These are phyloP conservation scores for Candida gorgasii DNA, from an alignment of 805 yeast species.

Conservation along the genomic window DNA sequence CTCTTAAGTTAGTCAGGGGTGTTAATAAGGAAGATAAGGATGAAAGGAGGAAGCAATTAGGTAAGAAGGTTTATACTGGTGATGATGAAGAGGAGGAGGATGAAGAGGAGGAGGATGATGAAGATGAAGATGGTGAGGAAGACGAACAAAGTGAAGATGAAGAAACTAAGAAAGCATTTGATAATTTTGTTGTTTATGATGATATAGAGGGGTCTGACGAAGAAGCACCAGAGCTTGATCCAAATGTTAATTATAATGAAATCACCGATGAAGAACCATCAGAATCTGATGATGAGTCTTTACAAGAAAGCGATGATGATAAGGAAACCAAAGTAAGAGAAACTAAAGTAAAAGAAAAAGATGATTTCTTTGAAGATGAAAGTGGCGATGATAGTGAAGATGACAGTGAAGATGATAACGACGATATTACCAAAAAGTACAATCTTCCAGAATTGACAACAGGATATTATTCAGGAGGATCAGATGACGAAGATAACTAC, in stretches of 20 bases:
- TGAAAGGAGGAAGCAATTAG: slow-evolving; percentile 19
- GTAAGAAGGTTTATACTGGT: slow-evolving; percentile 13
- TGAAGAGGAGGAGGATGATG: slow-evolving; percentile 20
- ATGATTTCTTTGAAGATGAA: slow-evolving; percentile 38
- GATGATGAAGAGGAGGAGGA: slow-evolving; percentile 20
- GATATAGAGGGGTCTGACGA: slow-evolving; percentile 41
- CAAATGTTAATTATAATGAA: slow-evolving; percentile 51
- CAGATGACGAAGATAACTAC: slow-evolving; percentile 58
- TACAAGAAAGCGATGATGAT: no score
- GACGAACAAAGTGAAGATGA: slow-evolving; percentile 22
- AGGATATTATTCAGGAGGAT: slow-evolving; percentile 86
- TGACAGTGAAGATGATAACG: slow-evolving; percentile 13
- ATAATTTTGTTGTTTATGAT: slow-evolving; percentile 38
- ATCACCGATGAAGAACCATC: slow-evolving; percentile 68
- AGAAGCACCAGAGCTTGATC: slow-evolving; percentile 31
- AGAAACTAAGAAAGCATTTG: slow-evolving; percentile 25
- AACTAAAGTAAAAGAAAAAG: slow-evolving; percentile 28
- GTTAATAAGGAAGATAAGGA: slow-evolving; percentile 39
- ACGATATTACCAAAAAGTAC: slow-evolving; percentile 22
- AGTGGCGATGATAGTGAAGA: no score
- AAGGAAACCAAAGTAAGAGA: slow-evolving; percentile 17
- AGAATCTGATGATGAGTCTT: slow-evolving; percentile 22
- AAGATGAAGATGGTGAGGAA: slow-evolving; percentile 17
- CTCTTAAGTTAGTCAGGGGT: slow-evolving; percentile 49
- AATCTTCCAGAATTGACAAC: slow-evolving; percentile 67